Conservation (phyloP, 2,329 filamentous ascomycete species). For the Aspergillus costaricaensis region DNA sequence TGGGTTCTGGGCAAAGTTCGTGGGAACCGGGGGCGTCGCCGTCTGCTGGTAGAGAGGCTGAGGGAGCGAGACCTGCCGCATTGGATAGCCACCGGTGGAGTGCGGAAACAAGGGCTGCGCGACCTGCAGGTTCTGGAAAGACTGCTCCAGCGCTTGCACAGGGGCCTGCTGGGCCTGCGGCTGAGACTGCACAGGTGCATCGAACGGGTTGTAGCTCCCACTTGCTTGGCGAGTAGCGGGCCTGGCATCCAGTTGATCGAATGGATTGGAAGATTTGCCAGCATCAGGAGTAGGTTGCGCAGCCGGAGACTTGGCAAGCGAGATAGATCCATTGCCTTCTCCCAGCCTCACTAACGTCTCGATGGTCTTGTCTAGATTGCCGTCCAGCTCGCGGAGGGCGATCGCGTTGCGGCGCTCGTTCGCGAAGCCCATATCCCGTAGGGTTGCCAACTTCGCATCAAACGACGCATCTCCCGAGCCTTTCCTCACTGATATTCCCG, state of each 20-base stretch:
- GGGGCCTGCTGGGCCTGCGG: conserved; percentile 29
- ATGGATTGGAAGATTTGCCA: conserved; percentile 63
- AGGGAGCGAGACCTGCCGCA: conserved; percentile 42
- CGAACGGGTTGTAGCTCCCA: conserved; percentile 69
- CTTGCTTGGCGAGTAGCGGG: conserved; percentile 31
- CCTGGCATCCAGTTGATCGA: conserved; percentile 57
- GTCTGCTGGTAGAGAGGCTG: conserved; percentile 45
- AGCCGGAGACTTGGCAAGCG: conserved; percentile 59
- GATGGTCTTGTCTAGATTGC: conserved; percentile 81
- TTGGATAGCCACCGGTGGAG: conserved; percentile 66
- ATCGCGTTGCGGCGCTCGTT: conserved; percentile 80
- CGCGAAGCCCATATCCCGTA: conserved; percentile 89
- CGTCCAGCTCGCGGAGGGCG: conserved; percentile 78
- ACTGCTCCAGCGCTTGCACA: conserved; percentile 58
- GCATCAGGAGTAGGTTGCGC: conserved; percentile 24
- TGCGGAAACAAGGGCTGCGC: conserved; percentile 72
- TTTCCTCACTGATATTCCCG: background rate
- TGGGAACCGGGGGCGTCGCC: conserved; percentile 46
- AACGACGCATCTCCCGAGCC: conserved; percentile 43
- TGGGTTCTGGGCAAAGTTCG: conserved; percentile 36
- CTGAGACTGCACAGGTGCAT: conserved; percentile 41
- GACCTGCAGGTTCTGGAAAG: conserved; percentile 75
- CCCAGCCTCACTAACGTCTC: conserved; percentile 82
- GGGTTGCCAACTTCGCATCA: conserved; percentile 72
- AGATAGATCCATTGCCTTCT: conserved; percentile 57